phyloP scores from a whole-genome alignment of 1,284 basidiomycete species.

The Volvariella volvacea region DNA sequence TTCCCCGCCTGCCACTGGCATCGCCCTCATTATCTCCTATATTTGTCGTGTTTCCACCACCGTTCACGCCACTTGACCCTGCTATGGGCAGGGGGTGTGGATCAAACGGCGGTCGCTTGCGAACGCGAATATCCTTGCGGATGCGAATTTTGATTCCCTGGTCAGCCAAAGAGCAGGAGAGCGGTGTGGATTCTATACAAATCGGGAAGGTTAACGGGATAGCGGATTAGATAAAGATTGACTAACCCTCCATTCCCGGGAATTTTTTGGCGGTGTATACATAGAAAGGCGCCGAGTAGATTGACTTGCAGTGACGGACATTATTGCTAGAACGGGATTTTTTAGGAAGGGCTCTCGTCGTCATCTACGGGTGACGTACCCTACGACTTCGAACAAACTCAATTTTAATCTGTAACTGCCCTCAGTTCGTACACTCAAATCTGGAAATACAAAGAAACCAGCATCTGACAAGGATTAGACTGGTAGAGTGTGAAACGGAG shows the following conservation, averaged over 20 bases:
- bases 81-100: slow-evolving; percentile 32
- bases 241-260: slow-evolving; percentile 84
- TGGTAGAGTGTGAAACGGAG: slow-evolving; percentile 1
- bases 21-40: slow-evolving; percentile 7
- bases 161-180: slow-evolving; percentile 84
- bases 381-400: slow-evolving; percentile 89
- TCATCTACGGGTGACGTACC: slow-evolving; percentile 43
- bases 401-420: slow-evolving; percentile 84
- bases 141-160: slow-evolving; percentile 93
- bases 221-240: slow-evolving; percentile 7
- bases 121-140: slow-evolving; percentile 78
- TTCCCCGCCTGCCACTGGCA: background rate
- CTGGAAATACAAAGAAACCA: slow-evolving; percentile 88
- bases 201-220: slow-evolving; percentile 5
- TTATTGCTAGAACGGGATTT: slow-evolving; percentile 48
- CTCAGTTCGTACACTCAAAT: slow-evolving; percentile 84
- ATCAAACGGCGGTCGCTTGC: slow-evolving; percentile 50
- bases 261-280: slow-evolving; percentile 95
- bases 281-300: slow-evolving; percentile 81
- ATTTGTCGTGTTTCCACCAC: slow-evolving; percentile 12
- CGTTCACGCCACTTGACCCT: slow-evolving; percentile 14
- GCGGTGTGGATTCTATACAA: slow-evolving; percentile 70
- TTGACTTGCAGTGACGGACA: slow-evolving; percentile 83
- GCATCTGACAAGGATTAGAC: slow-evolving; percentile 45
- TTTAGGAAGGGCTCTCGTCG: slow-evolving; percentile 1